Evolutionary conservation across 768 basidiomycete genomes (phyloP), one percentile per base, ranked within the genome.

Genomic region (Calocybe indica): DNA sequence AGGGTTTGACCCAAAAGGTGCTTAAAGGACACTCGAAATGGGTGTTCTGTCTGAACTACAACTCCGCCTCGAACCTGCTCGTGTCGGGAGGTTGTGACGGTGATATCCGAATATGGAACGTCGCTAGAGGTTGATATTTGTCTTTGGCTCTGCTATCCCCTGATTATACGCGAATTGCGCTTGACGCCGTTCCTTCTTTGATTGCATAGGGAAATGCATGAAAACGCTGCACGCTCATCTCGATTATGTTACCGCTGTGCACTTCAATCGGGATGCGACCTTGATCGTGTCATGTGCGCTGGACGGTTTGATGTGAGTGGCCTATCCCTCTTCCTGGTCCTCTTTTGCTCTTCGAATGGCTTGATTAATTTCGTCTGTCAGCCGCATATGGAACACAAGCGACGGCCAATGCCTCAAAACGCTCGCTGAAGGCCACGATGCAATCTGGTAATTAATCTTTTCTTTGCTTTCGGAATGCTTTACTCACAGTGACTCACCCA

Each of bases 351-450:
- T 34, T 54, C 38, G 40, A 22, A 47, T 43, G 32, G 36, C 41
- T 52, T 30, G 43, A 31, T n/a, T 31, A 6, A 43, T 43, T 8
- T 41, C 46, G 29, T 8, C 14, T n/a, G 3, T 5, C 58, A 98
- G 95, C 58, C 94, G 95, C 29, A 87, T 99, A 63, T 99, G 95
- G 95, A 91, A 92, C 54, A 85, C 89, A 0, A 78, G 81, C 13
- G 85, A 88, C 13, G 94, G 93, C 0, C 93, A 97, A 59, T 99
- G 95, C 65, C 77, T 99, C 29, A 97, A 96, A 66, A 98, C 95
- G 0, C 76, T 99, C 22, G 88, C 91, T 7, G 92, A 96, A 66
- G 90, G 89, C 12, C 83, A 87, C 43, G 82, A 88, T 39, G 88
- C 92, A 1, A 76, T 92, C 53, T 93, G 82, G 87, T 91, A 59